phyloP scores from a whole-genome alignment of 2,329 filamentous ascomycete genomes.

The Gliomastix tumulicola region DNA sequence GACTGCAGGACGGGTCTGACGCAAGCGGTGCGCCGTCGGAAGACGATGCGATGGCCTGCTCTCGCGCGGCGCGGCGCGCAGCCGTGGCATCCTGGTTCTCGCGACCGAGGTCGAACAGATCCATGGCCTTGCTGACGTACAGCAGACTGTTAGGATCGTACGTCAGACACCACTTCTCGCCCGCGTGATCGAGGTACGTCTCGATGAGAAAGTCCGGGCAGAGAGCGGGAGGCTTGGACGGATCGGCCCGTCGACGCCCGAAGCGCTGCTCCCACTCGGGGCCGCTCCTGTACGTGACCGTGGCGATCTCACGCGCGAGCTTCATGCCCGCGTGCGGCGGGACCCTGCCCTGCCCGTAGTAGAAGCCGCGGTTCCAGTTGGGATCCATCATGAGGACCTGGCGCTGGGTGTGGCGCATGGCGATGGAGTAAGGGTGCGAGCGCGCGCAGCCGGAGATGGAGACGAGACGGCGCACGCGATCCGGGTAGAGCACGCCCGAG shows the following conservation, averaged over 20 bases:
- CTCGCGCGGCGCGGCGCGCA: constrained; percentile 54
- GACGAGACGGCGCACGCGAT: constrained; percentile 73
- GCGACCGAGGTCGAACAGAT: constrained; percentile 84
- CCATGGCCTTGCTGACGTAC: constrained; percentile 98
- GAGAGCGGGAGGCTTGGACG: constrained; percentile 79
- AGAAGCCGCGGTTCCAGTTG: constrained; percentile 92
- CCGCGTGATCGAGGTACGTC: constrained; percentile 95
- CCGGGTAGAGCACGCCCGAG: constrained; percentile 75
- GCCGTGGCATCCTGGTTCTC: constrained; percentile 60
- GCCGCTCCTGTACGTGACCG: constrained; percentile 91
- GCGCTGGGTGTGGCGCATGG: constrained; percentile 95
- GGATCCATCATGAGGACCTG: constrained; percentile 99
- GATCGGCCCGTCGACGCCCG: constrained; percentile 77
- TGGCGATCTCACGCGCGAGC: constrained; percentile 92
- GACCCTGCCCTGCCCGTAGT: constrained; percentile 78
- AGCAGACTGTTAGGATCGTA: constrained; percentile 94
- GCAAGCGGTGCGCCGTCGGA: constrained; percentile 46
- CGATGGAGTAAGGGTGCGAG: constrained; percentile 95
- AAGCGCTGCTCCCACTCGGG: constrained; percentile 98
- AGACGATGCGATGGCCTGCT: constrained; percentile 42
- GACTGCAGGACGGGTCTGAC: constrained; percentile 52
- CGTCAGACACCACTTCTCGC: constrained; percentile 95
- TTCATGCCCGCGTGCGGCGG: constrained; percentile 98
- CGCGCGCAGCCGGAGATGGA: constrained; percentile 91
- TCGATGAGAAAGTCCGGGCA: constrained; percentile 97